A percentile compares a stretch with the other conserved stretches of the same genome.
Evolutionary conservation across 2,329 filamentous ascomycete species (phyloP).

Genomic region (Proliferodiscus dingleyae): DNA sequence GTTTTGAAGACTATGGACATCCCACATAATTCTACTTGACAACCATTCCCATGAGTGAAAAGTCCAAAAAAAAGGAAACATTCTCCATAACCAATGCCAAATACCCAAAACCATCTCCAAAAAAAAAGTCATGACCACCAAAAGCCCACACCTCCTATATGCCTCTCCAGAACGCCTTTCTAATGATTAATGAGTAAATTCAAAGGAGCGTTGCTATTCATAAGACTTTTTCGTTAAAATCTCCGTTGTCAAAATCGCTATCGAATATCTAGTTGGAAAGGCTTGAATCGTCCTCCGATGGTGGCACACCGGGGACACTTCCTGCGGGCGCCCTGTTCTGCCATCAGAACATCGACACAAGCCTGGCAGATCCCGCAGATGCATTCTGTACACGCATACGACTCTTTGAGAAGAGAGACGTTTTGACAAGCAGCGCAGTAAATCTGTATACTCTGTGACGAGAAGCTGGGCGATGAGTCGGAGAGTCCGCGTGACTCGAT

Average conservation of each 20-base stretch:
- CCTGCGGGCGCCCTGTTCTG: constrained; percentile 68
- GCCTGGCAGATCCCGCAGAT: constrained; percentile 88
- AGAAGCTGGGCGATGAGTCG: constrained; percentile 68
- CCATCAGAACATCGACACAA: constrained; percentile 77
- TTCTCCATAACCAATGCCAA: not conserved
- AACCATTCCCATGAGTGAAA: not conserved
- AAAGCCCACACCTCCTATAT: not conserved
- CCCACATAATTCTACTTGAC: not conserved
- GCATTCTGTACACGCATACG: constrained; percentile 92
- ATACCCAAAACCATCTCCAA: not conserved
- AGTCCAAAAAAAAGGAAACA: not conserved
- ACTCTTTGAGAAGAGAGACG: constrained; percentile 71
- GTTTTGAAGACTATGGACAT: not conserved
- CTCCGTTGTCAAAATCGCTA: constrained; percentile 33
- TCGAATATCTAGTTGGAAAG: constrained; percentile 77
- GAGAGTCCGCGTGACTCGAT: constrained; percentile 60
- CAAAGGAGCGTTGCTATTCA: not conserved
- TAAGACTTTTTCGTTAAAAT: not conserved
- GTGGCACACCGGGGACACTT: constrained; percentile 77
- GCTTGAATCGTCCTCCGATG: constrained; percentile 76
- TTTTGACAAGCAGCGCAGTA: constrained; percentile 87
- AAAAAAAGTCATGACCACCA: not conserved
- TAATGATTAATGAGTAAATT: constrained; percentile 3
- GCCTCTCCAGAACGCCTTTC: constrained; percentile 5
- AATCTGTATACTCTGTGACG: constrained; percentile 75